Evolutionary conservation across 176 grass and related monocot genomes (phyloP).

Genomic region (Luzula sylvatica): DNA sequence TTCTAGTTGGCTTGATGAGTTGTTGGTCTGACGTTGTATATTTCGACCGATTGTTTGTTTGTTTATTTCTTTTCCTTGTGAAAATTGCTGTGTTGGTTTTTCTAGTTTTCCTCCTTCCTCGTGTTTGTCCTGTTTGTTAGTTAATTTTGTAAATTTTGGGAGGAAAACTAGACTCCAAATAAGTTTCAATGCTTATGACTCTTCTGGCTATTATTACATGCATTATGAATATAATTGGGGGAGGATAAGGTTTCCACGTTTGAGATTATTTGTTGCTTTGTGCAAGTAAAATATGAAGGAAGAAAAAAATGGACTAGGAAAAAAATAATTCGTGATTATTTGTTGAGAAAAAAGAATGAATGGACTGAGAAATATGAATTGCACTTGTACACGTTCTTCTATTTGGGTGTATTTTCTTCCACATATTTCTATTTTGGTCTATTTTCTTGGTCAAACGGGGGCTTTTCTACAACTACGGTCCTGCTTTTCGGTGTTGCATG

Average conservation of each 20-base stretch:
- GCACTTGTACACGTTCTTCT: too few relatives aligned
- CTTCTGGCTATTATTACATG: too few relatives aligned
- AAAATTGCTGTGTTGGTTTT: too few relatives aligned
- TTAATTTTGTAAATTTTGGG: slow-evolving; percentile 20
- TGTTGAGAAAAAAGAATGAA: background rate
- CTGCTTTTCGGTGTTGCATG: too few relatives aligned
- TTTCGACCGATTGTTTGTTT: slow-evolving; percentile 18
- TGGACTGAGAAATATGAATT: background rate
- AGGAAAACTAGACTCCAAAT: background rate
- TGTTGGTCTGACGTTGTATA: slow-evolving; percentile 19
- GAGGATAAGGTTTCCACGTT: background rate
- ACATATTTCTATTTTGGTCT: slow-evolving; percentile 1
- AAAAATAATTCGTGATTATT: background rate
- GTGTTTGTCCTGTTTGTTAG: too few relatives aligned
- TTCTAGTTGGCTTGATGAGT: background rate
- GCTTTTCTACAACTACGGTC: background rate
- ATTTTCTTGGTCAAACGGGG: slow-evolving; percentile 6
- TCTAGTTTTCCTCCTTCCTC: too few relatives aligned
- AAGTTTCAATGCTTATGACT: too few relatives aligned
- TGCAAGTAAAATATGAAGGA: background rate
- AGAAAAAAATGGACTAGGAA: background rate
- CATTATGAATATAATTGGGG: background rate
- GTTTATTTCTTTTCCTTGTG: slow-evolving; percentile 12
- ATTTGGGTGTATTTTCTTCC: background rate
- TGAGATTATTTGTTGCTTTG: background rate